Conservation (phyloP, 768 basidiomycete genomes). For the Leccinum disarticulatum region DNA sequence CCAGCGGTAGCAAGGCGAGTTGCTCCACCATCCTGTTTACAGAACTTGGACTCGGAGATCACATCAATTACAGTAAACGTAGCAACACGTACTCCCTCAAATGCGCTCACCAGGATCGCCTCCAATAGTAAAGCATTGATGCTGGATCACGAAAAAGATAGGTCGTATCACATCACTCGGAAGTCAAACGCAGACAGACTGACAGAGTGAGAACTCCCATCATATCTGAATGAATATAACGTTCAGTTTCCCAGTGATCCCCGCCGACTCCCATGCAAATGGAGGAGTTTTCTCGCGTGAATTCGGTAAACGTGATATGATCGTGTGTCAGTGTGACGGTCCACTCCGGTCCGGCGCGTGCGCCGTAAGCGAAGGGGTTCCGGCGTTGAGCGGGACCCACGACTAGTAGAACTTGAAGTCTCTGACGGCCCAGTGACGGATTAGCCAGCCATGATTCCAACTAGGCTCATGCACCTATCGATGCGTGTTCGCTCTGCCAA, state of each 20-base stretch:
- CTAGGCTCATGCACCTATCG: background rate
- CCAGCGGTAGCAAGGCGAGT: too few relatives aligned
- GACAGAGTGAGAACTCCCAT: conserved; percentile 15
- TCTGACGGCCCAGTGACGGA: background rate
- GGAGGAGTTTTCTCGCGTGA: too few relatives aligned
- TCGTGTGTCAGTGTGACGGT: too few relatives aligned
- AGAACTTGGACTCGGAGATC: conserved; percentile 13
- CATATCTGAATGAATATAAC: conserved; percentile 7
- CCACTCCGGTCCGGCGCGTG: too few relatives aligned
- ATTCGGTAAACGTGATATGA: too few relatives aligned
- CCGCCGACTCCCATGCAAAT: too few relatives aligned
- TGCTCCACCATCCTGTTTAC: conserved; percentile 3
- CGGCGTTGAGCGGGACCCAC: background rate
- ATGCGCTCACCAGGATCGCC: conserved; percentile 10
- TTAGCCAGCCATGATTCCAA: background rate
- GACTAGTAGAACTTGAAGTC: background rate
- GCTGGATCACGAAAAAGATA: background rate
- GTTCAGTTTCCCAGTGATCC: background rate
- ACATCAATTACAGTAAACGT: background rate
- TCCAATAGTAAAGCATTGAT: conserved; percentile 9
- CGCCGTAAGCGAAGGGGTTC: too few relatives aligned
- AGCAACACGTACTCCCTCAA: background rate
- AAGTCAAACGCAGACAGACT: conserved; percentile 1
- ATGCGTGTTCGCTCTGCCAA: background rate
- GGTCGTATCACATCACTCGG: too few relatives aligned